Conservation (phyloP, 2,329 filamentous ascomycete species). For the Erysiphe pulchra region DNA sequence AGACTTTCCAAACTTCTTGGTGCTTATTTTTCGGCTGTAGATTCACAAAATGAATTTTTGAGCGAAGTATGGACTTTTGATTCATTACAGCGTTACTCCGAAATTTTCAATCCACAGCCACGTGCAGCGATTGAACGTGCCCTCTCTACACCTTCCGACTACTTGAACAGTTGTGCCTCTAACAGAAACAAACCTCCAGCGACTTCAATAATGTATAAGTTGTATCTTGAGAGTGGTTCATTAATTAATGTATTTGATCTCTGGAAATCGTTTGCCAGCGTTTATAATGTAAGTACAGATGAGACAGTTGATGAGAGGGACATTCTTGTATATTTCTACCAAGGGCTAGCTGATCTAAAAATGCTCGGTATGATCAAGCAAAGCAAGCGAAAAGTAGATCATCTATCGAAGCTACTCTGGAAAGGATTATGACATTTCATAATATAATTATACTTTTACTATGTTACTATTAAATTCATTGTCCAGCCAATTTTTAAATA, state of each 20-base stretch:
- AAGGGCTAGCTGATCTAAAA: constrained; percentile 59
- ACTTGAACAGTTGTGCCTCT: constrained; percentile 37
- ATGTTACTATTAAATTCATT: too few species aligned
- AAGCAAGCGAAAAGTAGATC: constrained; percentile 78
- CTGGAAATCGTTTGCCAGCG: constrained; percentile 49
- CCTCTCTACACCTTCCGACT: constrained; percentile 47
- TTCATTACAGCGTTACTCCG: constrained; percentile 37
- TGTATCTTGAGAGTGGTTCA: constrained; percentile 53
- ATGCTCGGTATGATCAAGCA: constrained; percentile 68
- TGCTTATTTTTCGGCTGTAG: constrained; percentile 17
- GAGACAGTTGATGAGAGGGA: constrained; percentile 24
- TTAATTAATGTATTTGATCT: constrained; percentile 59
- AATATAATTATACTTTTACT: too few species aligned
- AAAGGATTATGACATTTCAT: constrained; percentile 34
- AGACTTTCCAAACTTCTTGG: constrained; percentile 24
- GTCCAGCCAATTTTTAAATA: too few species aligned
- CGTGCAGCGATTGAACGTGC: constrained; percentile 45
- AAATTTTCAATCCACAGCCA: constrained; percentile 54
- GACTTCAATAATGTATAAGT: constrained; percentile 49
- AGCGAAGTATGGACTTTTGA: constrained; percentile 59
- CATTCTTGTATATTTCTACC: constrained; percentile 57
- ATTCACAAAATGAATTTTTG: constrained; percentile 25
- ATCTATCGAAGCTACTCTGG: constrained; percentile 62
- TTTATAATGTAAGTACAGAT: constrained; percentile 18
- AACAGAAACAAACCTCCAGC: constrained; percentile 26